Base-by-base conservation (phyloP, 1,284 basidiomycete genomes). In the Coriolopsis trogii region DNA sequence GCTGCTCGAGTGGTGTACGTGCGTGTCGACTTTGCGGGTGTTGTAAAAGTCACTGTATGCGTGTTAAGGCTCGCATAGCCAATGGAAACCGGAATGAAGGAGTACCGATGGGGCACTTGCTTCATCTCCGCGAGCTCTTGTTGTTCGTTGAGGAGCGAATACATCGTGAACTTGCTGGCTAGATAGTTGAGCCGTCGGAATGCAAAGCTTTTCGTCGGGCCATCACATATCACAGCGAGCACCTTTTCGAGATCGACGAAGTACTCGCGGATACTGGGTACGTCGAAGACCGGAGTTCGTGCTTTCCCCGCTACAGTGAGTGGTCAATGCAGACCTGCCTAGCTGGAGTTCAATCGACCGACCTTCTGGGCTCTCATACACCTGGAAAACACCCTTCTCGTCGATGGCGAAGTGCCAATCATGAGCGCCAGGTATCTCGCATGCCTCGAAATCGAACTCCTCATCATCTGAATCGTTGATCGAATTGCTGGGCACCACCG, bases 71-170 rank as follows among this genome's bases (percentile, higher is more conserved):
- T 20, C 53, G 36, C 9, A 15, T 21, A 6, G 29, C 23, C 0
- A 16, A 25, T 6, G 28, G 10, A 31, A 39, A 10, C 9, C 18
- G 15, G 8, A 18, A 23, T 20, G 10, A 16, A 16, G 64, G n/a
- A 6, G 47, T 62, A 86, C 85, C 87, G 80, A 70, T 91, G 88
- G 16, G 87, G 83, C 18, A 91, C 87, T 42, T 81, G 76, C 86
- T 99, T 99, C 93, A 99, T 98, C 64, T 96, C 94, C 2, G 93
- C 90, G 55, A 97, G 70, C 67, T 99, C 96, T 63, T 95, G 89
- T 63, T 91, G 92, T 70, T 99, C 96, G 61, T 99, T 97, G 60
- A 99, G 74, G 12, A 99, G 77, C 39, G 80, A 84, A 68, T 98
- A 96, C 84, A 99, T 91, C 47, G 89, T 91, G 77, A 96, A 99